These are phyloP conservation scores for Aspergillus neoniger DNA, from an alignment of 2,329 filamentous ascomycete species.

Conservation along the genomic window DNA sequence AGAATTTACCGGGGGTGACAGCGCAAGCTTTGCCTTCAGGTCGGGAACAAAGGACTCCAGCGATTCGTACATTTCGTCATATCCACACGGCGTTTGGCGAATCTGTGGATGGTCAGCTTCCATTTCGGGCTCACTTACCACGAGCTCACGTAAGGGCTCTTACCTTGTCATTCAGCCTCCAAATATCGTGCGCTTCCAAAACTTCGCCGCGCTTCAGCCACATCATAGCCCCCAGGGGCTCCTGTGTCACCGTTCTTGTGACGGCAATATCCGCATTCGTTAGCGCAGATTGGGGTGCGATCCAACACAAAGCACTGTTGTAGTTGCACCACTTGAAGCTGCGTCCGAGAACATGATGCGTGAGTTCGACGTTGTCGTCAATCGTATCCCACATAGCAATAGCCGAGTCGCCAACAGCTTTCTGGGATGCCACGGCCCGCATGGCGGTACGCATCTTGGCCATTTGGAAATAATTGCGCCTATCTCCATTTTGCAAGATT, in stretches of 20 bases:
- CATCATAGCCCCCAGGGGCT: constrained; percentile 43
- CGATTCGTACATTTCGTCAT: constrained; percentile 10
- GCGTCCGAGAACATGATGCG: constrained; percentile 38
- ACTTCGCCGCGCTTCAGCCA: constrained; percentile 42
- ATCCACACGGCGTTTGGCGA: background rate
- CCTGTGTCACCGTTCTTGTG: constrained; percentile 15
- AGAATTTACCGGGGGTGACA: constrained; percentile 2
- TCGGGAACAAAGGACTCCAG: constrained; percentile 12
- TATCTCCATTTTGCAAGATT: constrained; percentile 33
- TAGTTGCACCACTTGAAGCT: constrained; percentile 43
- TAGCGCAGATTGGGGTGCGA: constrained; percentile 33
- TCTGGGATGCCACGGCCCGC: constrained; percentile 19
- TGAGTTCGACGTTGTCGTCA: constrained; percentile 31
- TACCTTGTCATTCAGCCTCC: constrained; percentile 27
- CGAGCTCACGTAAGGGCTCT: background rate
- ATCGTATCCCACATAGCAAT: constrained; percentile 38
- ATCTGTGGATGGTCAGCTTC: background rate
- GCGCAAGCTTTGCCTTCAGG: constrained; percentile 8
- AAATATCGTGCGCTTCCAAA: constrained; percentile 38
- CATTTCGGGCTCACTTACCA: too few species aligned
- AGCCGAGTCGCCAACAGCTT: constrained; percentile 18
- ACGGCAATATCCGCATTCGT: constrained; percentile 28
- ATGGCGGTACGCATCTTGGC: constrained; percentile 26
- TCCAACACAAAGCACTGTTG: constrained; percentile 41
- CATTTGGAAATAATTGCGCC: constrained; percentile 41